These are phyloP conservation scores for Brassica carinata DNA, from an alignment of 345 rosid species.

Conservation along the genomic window DNA sequence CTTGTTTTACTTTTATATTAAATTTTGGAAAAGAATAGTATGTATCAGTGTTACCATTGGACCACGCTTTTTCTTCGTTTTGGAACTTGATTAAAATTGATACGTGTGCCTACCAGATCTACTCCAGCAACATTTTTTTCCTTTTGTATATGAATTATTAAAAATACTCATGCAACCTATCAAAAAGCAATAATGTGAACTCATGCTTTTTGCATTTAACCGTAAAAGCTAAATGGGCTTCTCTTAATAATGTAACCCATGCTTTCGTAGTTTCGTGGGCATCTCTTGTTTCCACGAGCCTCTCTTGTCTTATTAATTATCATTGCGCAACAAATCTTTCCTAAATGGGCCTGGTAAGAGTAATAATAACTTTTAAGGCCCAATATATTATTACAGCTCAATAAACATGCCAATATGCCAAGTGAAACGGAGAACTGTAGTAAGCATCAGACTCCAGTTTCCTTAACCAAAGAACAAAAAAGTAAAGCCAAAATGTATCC, in stretches of 20 bases:
- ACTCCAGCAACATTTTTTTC: background rate
- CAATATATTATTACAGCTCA: background rate
- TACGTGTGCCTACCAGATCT: conserved; percentile 17
- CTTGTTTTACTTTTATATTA: background rate
- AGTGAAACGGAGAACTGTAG: no score
- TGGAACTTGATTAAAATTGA: conserved; percentile 15
- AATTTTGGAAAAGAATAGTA: background rate
- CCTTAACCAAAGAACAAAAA: no score
- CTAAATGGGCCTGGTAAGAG: background rate
- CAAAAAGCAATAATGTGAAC: conserved; percentile 6
- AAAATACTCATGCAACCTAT: conserved; percentile 14
- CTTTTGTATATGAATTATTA: background rate
- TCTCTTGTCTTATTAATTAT: background rate
- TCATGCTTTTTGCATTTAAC: background rate
- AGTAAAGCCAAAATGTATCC: no score
- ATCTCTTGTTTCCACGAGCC: background rate
- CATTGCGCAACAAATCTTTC: background rate
- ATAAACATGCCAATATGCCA: no score
- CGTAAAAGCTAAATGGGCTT: background rate
- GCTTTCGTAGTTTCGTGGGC: background rate
- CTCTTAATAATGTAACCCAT: background rate
- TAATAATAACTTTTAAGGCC: background rate
- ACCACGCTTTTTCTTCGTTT: conserved; percentile 29
- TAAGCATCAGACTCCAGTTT: no score
- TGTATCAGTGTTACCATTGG: conserved; percentile 14